phyloP scores from a whole-genome alignment of 495 filamentous ascomycete genomes.

The Daldinia concentrica region DNA sequence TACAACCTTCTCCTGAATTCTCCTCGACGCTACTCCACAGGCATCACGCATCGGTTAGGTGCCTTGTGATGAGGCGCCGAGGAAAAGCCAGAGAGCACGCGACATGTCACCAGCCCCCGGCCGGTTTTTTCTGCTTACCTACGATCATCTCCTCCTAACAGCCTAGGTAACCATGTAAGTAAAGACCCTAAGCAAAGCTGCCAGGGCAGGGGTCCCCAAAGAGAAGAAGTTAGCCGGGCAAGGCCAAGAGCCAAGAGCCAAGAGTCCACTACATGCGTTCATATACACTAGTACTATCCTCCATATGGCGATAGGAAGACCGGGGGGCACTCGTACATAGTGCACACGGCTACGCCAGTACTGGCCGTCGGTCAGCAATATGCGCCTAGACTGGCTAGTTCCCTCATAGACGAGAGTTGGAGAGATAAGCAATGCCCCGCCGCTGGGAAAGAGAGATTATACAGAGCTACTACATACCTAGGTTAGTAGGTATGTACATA shows the following conservation, averaged over 20 bases:
- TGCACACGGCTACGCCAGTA: conserved; percentile 1
- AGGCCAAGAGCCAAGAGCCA: not conserved
- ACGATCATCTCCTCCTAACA: not conserved
- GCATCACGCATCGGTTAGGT: conserved; percentile 27
- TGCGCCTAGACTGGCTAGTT: conserved; percentile 16
- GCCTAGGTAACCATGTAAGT: not conserved
- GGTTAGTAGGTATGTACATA: not conserved
- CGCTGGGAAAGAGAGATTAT: not conserved
- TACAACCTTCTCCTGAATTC: conserved; percentile 31
- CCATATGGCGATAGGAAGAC: too few species aligned
- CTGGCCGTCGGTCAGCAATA: conserved; percentile 33
- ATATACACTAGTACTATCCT: too few species aligned
- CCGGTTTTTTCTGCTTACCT: not conserved
- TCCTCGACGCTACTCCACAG: not conserved
- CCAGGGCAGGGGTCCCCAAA: not conserved
- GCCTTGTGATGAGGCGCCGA: conserved; percentile 26
- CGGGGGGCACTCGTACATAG: too few species aligned
- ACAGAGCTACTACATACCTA: not conserved
- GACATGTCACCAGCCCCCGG: conserved; percentile 14
- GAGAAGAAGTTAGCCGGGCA: not conserved
- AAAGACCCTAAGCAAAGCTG: not conserved
- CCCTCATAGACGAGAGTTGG: conserved; percentile 8
- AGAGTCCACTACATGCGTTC: conserved; percentile 2
- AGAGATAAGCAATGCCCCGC: conserved; percentile 34
- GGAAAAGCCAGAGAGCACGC: conserved; percentile 34